Evolutionary conservation across 371 early-diverging fungal species (phyloP), one percentile per base, ranked within the genome.

Genomic region (Mortierella sp.): DNA sequence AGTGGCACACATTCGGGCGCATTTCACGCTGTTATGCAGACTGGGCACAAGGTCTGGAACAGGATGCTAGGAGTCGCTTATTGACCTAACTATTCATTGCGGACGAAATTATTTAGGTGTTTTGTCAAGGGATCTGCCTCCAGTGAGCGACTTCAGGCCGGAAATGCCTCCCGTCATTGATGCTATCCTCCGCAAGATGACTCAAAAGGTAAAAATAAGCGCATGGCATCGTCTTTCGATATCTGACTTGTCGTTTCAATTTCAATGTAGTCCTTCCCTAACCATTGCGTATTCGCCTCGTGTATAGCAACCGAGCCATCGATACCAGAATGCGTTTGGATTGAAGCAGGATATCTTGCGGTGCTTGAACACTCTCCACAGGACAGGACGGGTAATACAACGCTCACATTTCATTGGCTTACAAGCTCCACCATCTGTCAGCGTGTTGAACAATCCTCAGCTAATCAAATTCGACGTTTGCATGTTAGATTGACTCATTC

Each of bases 321-420:
- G 91, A 66, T 91, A 91, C 70, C 88, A 88, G 29, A 91, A 88
- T 67, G 91, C 90, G 16, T 88, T 87, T 71, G 90, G 90, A 4
- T 76, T 91, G 48, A 85, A 90, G 61, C 89, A 90, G 66, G 91
- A 91, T 77, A 75, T 91, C 16, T 82, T 88, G 55, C 87, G 86
- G 67, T 89, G 90, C 58, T 74, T 88, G 64, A 86, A 85, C 19
- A 83, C 79, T 67, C 66, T 88, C 52, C 80, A 58, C 64, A 48
- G 43, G 53, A 77, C 53, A 31, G 85, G 66, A 40, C 72, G 40
- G 64, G 77, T 79, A 77, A 66, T 26, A 24, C 26, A 63, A 65
- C 9, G 45, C 24, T 9, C 26, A 37, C 40, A 34, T n/a, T 68
- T 66, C 39, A n/a, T n/a, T n/a, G n/a, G n/a, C n/a, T n/a, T n/a